phyloP scores from a whole-genome alignment of 768 basidiomycete genomes.

The Naganishia kalamii region DNA sequence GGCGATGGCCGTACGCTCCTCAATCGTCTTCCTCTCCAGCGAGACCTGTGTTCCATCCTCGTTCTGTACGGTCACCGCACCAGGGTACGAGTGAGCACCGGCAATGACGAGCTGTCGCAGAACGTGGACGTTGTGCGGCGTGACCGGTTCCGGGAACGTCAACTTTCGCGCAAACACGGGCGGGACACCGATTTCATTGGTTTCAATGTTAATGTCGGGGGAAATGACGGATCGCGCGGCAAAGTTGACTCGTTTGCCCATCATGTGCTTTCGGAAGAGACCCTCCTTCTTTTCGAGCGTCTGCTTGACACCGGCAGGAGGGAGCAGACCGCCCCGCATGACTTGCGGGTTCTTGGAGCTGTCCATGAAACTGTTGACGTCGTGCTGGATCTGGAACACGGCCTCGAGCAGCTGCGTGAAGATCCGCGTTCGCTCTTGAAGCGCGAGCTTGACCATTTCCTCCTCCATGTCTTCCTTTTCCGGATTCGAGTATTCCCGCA shows the following conservation, averaged over 20 bases:
- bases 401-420: conserved; percentile 68
- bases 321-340: conserved; percentile 78
- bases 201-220: conserved; percentile 97
- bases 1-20: conserved; percentile 89
- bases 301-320: conserved; percentile 91
- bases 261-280: conserved; percentile 96
- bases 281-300: conserved; percentile 98
- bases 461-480: conserved; percentile 35
- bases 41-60: conserved; percentile 86
- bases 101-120: conserved; percentile 84
- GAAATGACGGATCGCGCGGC: conserved; percentile 99
- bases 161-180: conserved; percentile 94
- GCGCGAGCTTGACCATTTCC: conserved; percentile 54
- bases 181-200: conserved; percentile 95
- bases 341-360: conserved; percentile 86
- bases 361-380: conserved; percentile 96
- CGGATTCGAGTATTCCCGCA: conserved; percentile 40
- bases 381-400: conserved; percentile 81
- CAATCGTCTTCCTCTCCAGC: conserved; percentile 73
- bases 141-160: conserved; percentile 97
- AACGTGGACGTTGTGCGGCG: conserved; percentile 78
- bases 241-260: conserved; percentile 99
- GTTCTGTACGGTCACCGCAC: conserved; percentile 88
- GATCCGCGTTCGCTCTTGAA: conserved; percentile 51
- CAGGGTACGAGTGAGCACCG: conserved; percentile 80